phyloP scores from a whole-genome alignment of 768 basidiomycete species.

The Tricholoma matsutake region DNA sequence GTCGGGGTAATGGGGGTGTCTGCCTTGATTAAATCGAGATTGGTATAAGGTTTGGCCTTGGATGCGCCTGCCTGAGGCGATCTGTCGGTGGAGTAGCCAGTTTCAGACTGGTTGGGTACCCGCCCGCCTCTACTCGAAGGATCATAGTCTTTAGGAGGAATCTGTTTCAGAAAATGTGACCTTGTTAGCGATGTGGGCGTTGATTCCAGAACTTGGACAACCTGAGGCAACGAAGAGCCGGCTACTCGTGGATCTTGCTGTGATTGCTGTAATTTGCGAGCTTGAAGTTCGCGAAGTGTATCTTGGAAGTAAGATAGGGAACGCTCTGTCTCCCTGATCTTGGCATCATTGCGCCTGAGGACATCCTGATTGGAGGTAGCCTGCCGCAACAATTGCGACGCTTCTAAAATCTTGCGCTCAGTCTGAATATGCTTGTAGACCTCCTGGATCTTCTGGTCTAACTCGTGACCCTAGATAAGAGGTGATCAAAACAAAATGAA shows the following conservation, averaged over 20 bases:
- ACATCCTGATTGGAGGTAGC: slow-evolving; percentile 89
- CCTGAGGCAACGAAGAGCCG: slow-evolving; percentile 42
- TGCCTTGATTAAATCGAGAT: slow-evolving; percentile 93
- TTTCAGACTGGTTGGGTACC: slow-evolving; percentile 38
- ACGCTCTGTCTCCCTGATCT: slow-evolving; percentile 84
- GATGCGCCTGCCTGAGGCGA: slow-evolving; percentile 37
- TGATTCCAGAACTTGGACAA: slow-evolving; percentile 16
- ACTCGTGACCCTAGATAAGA: slow-evolving; percentile 49
- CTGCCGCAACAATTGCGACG: slow-evolving; percentile 69
- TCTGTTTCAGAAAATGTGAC: slow-evolving; percentile 29
- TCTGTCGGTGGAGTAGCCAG: slow-evolving; percentile 31
- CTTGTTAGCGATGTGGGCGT: slow-evolving; percentile 15
- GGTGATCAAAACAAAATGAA: slow-evolving; percentile 14
- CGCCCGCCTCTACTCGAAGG: slow-evolving; percentile 31
- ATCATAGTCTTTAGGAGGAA: slow-evolving; percentile 54
- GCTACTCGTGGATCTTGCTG: slow-evolving; percentile 53
- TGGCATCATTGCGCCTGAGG: slow-evolving; percentile 71
- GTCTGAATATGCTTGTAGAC: slow-evolving; percentile 88
- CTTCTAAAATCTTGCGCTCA: slow-evolving; percentile 91
- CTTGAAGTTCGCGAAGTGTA: slow-evolving; percentile 78
- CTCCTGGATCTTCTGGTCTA: slow-evolving; percentile 93
- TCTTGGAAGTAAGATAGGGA: slow-evolving; percentile 86
- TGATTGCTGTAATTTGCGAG: slow-evolving; percentile 64
- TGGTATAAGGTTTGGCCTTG: slow-evolving; percentile 68
- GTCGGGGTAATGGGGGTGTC: slow-evolving; percentile 95